phyloP scores from a whole-genome alignment of 1,139 yeast species.

The Candida labiduridarum region DNA sequence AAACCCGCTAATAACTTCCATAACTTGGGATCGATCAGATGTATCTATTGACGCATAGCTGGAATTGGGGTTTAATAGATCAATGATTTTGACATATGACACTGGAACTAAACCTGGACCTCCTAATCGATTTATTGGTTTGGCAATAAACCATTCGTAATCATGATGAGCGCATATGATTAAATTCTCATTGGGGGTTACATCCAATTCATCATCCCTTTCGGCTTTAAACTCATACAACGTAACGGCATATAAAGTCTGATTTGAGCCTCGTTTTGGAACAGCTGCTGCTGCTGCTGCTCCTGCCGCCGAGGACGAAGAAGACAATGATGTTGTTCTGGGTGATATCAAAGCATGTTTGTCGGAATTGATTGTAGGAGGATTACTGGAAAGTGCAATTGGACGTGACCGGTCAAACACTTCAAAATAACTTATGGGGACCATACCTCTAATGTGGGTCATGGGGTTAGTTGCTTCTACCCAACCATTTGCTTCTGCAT shows the following conservation, averaged over 20 bases:
- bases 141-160: slow-evolving; percentile 96
- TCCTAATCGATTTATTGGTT: slow-evolving; percentile 91
- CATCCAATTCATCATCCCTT: slow-evolving; percentile 83
- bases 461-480: slow-evolving; percentile 90
- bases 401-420: slow-evolving; percentile 65
- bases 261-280: slow-evolving; percentile 24
- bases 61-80: slow-evolving; percentile 57
- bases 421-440: slow-evolving; percentile 84
- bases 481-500: slow-evolving; percentile 59
- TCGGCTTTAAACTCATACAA: slow-evolving; percentile 88
- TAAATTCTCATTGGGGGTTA: slow-evolving; percentile 82
- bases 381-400: slow-evolving; percentile 12
- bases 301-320: neutral
- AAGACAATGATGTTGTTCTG: neutral
- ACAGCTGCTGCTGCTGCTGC: neutral
- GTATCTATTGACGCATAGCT: slow-evolving; percentile 17
- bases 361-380: neutral
- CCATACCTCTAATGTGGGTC: slow-evolving; percentile 77
- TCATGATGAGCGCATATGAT: slow-evolving; percentile 95
- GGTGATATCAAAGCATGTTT: neutral
- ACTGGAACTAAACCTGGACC: slow-evolving; percentile 98
- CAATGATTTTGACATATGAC: slow-evolving; percentile 83
- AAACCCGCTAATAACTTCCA: slow-evolving; percentile 52
- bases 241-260: slow-evolving; percentile 48
- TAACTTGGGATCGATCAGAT: slow-evolving; percentile 29